These are phyloP conservation scores for Russula dissimulans DNA, from an alignment of 768 basidiomycete species.

Conservation along the genomic window DNA sequence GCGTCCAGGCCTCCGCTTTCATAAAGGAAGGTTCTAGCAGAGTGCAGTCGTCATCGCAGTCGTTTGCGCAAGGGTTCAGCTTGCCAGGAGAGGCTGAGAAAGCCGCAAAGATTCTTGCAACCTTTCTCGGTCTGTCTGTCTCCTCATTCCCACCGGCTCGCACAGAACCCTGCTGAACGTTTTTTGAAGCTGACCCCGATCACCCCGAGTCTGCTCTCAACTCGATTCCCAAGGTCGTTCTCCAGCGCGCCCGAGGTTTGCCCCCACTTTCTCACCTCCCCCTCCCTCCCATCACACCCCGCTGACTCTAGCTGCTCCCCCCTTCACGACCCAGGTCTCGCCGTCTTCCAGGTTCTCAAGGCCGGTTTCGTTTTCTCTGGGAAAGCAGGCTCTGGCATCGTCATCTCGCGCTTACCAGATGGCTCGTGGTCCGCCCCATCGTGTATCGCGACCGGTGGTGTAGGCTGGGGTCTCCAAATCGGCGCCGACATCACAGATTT, in stretches of 20 bases:
- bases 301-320: background rate
- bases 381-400: constrained; percentile 87
- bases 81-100: constrained; percentile 92
- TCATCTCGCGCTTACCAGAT: constrained; percentile 87
- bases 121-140: constrained; percentile 67
- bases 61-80: constrained; percentile 77
- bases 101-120: constrained; percentile 82
- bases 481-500: constrained; percentile 95
- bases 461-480: constrained; percentile 92
- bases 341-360: constrained; percentile 89
- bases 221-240: constrained; percentile 84
- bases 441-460: constrained; percentile 92
- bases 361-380: constrained; percentile 94
- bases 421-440: constrained; percentile 97
- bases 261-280: background rate
- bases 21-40: constrained; percentile 55
- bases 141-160: background rate
- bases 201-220: constrained; percentile 88
- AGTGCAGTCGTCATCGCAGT: constrained; percentile 64
- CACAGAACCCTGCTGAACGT: background rate
- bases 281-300: background rate
- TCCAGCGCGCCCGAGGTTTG: constrained; percentile 79
- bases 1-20: constrained; percentile 71
- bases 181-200: constrained; percentile 65
- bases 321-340: constrained; percentile 54